Percentiles rank a stretch among this genome's conserved stretches.
Conservation (phyloP, 352 stramenopile species). For the Globisporangium emineosum region DNA sequence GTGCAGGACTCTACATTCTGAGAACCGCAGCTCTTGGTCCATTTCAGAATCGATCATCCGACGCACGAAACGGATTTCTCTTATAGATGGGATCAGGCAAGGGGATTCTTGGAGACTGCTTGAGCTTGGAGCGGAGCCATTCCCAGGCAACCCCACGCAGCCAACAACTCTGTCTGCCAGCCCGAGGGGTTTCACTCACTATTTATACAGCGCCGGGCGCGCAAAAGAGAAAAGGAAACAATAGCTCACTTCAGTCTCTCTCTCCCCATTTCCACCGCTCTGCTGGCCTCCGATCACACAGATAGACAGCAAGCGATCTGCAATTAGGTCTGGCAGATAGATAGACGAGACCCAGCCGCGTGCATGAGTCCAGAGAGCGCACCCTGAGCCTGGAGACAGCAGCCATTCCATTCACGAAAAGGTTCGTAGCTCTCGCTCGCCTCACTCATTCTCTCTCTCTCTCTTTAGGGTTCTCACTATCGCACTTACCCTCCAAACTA, state of each 20-base stretch:
- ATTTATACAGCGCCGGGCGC: slow-evolving; percentile 2
- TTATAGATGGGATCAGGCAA: no score
- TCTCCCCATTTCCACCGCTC: neutral
- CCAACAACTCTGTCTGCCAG: no score
- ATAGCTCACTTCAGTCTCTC: neutral
- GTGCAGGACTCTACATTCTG: no score
- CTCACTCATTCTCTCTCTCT: neutral
- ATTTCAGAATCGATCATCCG: no score
- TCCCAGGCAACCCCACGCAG: no score
- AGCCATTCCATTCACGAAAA: neutral
- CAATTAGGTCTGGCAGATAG: neutral
- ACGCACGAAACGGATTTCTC: no score
- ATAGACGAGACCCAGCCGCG: neutral
- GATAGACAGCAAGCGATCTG: neutral
- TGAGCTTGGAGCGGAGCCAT: no score
- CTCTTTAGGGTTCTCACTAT: slow-evolving; percentile 5
- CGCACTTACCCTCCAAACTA: slow-evolving; percentile 9
- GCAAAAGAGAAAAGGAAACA: neutral
- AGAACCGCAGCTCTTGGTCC: no score
- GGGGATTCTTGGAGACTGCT: no score
- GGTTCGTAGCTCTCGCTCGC: neutral
- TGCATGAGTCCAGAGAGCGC: neutral
- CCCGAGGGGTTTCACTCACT: slow-evolving; percentile 12
- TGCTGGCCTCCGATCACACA: neutral
- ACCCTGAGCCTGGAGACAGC: neutral